These are phyloP conservation scores for Casaregolazyma suthepensis DNA, from an alignment of 1,139 yeast genomes.

Conservation along the genomic window DNA sequence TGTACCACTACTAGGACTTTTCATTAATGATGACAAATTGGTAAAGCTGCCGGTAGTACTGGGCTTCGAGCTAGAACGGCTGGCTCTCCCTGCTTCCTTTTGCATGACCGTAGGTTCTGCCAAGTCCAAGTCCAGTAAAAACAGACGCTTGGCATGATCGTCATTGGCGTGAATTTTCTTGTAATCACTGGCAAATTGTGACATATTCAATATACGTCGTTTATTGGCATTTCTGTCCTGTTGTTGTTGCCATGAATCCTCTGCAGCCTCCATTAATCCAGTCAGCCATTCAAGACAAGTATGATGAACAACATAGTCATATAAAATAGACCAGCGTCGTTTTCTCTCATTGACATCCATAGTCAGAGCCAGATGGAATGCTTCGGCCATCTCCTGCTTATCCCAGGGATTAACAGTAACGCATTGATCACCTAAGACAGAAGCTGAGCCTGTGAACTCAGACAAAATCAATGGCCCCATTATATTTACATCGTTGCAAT, in stretches of 20 bases:
- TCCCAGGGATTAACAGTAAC: slow-evolving; percentile 91
- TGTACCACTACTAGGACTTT: neutral
- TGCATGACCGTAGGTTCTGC: slow-evolving; percentile 1
- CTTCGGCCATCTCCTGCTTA: slow-evolving; percentile 53
- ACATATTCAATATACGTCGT: slow-evolving; percentile 27
- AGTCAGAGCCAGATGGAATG: slow-evolving; percentile 55
- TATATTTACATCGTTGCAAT: slow-evolving; percentile 56
- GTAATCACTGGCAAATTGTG: slow-evolving; percentile 21
- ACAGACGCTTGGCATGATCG: slow-evolving; percentile 25
- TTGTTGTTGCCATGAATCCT: slow-evolving; percentile 59
- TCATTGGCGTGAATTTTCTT: slow-evolving; percentile 12
- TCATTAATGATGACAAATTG: neutral
- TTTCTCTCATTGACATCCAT: slow-evolving; percentile 56
- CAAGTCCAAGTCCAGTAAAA: slow-evolving; percentile 30
- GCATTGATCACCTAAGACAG: slow-evolving; percentile 60
- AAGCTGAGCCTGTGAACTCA: slow-evolving; percentile 93
- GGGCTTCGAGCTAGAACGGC: neutral
- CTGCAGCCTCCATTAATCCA: slow-evolving; percentile 50
- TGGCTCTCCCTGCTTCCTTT: neutral
- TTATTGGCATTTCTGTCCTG: slow-evolving; percentile 34
- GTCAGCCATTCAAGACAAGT: slow-evolving; percentile 75
- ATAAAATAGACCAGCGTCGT: slow-evolving; percentile 57
- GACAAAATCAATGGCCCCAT: slow-evolving; percentile 81
- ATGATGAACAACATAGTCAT: slow-evolving; percentile 52
- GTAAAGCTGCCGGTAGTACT: slow-evolving; percentile 1